Evolutionary conservation across 345 rosid species (phyloP).

Genomic region (Zanthoxylum bungeanum): DNA sequence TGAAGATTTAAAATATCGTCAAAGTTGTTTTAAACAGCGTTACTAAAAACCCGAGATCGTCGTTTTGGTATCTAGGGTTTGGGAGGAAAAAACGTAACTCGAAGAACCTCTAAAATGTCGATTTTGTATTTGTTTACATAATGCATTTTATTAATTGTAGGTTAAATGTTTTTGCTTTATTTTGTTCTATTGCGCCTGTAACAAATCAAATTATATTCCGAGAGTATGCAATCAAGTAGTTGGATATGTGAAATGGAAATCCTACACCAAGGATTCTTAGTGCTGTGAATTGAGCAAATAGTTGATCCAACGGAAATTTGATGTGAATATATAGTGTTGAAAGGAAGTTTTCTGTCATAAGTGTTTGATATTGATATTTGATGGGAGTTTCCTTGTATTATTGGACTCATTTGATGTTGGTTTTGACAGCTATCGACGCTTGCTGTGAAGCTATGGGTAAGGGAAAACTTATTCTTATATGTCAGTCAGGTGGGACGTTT

Average conservation of each 20-base stretch:
- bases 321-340: not conserved
- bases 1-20: not conserved
- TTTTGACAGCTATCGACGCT: constrained; percentile 1
- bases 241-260: not conserved
- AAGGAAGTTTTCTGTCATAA: not conserved
- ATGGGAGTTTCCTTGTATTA: not conserved
- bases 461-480: constrained; percentile 49
- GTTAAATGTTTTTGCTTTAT: not conserved
- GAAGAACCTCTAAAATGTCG: not conserved
- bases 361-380: not conserved
- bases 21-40: not conserved
- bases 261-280: not conserved
- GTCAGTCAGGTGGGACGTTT: constrained; percentile 56
- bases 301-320: not conserved
- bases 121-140: not conserved
- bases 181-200: not conserved
- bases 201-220: not conserved
- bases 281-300: not conserved
- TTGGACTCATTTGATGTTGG: not conserved
- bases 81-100: not conserved
- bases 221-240: not conserved
- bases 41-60: not conserved
- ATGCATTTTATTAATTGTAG: not conserved
- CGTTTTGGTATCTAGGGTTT: not conserved
- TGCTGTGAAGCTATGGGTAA: constrained; percentile 29